Conservation (phyloP, 257 asterid genomes). For the Solanum ossicruentum region DNA sequence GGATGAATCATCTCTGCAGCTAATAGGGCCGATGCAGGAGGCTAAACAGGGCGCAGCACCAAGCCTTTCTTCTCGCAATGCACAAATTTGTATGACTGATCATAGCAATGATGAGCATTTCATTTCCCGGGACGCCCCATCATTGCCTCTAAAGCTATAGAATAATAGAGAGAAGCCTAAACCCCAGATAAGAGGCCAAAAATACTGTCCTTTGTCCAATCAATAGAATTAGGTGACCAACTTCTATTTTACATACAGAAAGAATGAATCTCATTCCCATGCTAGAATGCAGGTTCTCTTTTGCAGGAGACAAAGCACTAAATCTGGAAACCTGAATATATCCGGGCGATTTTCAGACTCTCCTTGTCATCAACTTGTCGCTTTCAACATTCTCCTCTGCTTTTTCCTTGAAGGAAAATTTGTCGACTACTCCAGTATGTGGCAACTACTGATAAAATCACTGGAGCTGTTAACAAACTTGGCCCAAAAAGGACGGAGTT, state of each 20-base stretch:
- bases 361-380: slow-evolving; percentile 7
- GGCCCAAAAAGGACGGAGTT: slow-evolving; percentile 98
- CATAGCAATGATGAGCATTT: neutral
- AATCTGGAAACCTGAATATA: slow-evolving; percentile 10
- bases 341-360: slow-evolving; percentile 18
- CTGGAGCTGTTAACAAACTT: slow-evolving; percentile 83
- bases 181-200: slow-evolving; percentile 32
- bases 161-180: slow-evolving; percentile 4
- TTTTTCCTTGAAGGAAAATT: neutral
- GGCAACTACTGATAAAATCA: slow-evolving; percentile 82
- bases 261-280: slow-evolving; percentile 43
- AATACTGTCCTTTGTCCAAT: slow-evolving; percentile 34
- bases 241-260: slow-evolving; percentile 49
- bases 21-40: slow-evolving; percentile 22
- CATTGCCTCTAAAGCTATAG: slow-evolving; percentile 33
- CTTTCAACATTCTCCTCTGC: slow-evolving; percentile 7
- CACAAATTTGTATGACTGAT: slow-evolving; percentile 8
- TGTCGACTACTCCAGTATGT: slow-evolving; percentile 66
- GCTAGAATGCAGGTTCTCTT: slow-evolving; percentile 26
- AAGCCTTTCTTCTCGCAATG: slow-evolving; percentile 18
- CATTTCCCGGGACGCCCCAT: slow-evolving; percentile 8
- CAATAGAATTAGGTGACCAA: slow-evolving; percentile 30
- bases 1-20: slow-evolving; percentile 30
- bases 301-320: slow-evolving; percentile 15
- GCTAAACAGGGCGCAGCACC: slow-evolving; percentile 15